Base-by-base conservation (phyloP, 2,329 filamentous ascomycete species). In the Proliferodiscus dingleyae region DNA sequence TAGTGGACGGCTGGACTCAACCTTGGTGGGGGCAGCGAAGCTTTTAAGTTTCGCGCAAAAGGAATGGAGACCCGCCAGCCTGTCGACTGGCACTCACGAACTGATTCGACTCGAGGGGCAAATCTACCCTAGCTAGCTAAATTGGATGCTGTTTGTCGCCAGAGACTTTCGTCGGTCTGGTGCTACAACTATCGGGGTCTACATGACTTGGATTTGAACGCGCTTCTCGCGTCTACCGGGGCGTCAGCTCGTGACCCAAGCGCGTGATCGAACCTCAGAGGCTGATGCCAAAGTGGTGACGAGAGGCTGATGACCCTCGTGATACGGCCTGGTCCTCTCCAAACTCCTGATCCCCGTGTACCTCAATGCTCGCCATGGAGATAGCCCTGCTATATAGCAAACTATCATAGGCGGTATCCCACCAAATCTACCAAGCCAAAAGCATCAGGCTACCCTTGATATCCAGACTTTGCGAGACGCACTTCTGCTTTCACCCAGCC, bases 191-290 rank as follows among this genome's bases (percentile, higher is more conserved):
- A 6, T 10, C 23, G 16, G 19, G 18, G 4, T 22, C 15, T 13
- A 22, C 3, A 6, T 18, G 10, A 18, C 24, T 26, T 21, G 7
- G 10, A 22, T 23, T 18, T 9, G 24, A 8, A 19, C 30, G 37
- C 32, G 40, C 33, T 19, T 38, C 26, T 38, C 10, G 45, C 34
- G 37, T 39, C 21, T 45, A 11, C n/a, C 16, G 10, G 19, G 8
- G 36, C 9, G 10, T 37, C 4, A 37, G n/a, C 51, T 50, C 53
- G 49, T 52, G 51, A 52, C 34, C 32, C 39, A 43, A 42, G 21
- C 43, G 41, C 44, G 34, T 54, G 49, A 51, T 29, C 24, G 9
- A 37, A 39, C 41, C 41, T 47, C 15, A 23, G 16, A 40, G 21
- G 16, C 9, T 18, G 21, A 29, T 28, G 11, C 18, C 16, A 38